Evolutionary conservation across 1,284 basidiomycete species (phyloP), one percentile per base, ranked within the genome.

Genomic region (Austroboletus niveus): DNA sequence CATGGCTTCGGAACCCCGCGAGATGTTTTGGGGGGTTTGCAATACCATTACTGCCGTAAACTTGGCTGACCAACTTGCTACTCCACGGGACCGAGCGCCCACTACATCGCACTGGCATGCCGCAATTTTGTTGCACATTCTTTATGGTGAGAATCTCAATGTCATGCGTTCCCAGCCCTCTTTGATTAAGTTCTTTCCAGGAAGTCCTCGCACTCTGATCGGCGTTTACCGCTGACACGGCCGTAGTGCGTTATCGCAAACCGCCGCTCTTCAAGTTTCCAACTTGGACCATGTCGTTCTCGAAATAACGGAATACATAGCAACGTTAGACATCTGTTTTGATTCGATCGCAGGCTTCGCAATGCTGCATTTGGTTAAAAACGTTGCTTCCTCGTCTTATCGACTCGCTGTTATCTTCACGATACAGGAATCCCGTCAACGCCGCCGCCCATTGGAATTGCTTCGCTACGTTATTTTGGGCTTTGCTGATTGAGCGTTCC

Each of bases 1-100:
- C 36, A 12, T 17, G 36, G 30, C 20, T 11, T 51, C 15, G 39
- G 42, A 55, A 61, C 52, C 15, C 49, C 53, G 22, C 20, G 17
- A 38, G 17, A 38, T 22, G 24, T 41, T 14, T 24, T 5, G 22
- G 22, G 32, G 39, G 22, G 22, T 8, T 39, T 39, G 9, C 38
- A 8, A 20, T 20, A 17, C 39, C 39, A 41, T 22, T 9, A 12
- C 22, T 27, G 20, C 12, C 20, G 24, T 41, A 27, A 41, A 8
- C 22, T 20, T 38, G 12, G 34, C 12, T 35, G 10, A 14, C 34
- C 34, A 35, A 35, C 11, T 24, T 2, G 12, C 34, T 14, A 14
- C 34, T 38, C 17, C n/a, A 38, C 36, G 36, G 36, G n/a, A 5
- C 9, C 34, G 34, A 5, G 2, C 2, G 9, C 22, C 5, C 22